A percentile compares a stretch with the other conserved stretches of the same genome.
Conservation (phyloP, 495 filamentous ascomycete species). For the Aspergillus conjunctus region DNA sequence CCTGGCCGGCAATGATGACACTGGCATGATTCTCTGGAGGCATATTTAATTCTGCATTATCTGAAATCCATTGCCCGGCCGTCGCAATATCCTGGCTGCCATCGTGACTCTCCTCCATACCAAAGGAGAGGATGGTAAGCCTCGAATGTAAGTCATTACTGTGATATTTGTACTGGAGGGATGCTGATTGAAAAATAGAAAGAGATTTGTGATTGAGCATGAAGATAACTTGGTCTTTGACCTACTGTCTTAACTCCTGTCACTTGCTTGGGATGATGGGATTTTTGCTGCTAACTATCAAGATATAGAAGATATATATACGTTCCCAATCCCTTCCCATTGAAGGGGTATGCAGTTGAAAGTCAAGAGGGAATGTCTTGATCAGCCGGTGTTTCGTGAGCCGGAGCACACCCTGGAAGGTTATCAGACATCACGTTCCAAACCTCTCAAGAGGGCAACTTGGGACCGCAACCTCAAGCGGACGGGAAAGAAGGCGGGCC, state of each 20-base stretch:
- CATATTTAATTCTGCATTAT: constrained; percentile 7
- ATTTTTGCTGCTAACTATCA: constrained; percentile 16
- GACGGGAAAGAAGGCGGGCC: constrained; percentile 10
- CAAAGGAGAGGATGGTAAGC: constrained; percentile 5
- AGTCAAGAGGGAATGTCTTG: constrained; percentile 14
- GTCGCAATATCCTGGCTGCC: background rate
- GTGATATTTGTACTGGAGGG: too few relatives aligned
- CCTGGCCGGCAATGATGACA: constrained; percentile 2
- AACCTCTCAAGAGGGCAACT: constrained; percentile 15
- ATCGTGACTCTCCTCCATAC: constrained; percentile 6
- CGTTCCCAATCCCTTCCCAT: constrained; percentile 14
- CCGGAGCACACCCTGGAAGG: constrained; percentile 8
- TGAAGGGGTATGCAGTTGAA: constrained; percentile 17
- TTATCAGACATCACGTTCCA: constrained; percentile 7
- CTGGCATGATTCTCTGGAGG: constrained; percentile 3
- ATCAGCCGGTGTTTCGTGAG: constrained; percentile 19
- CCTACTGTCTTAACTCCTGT: constrained; percentile 16
- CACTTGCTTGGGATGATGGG: constrained; percentile 11
- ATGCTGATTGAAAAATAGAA: background rate
- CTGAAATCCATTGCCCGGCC: background rate
- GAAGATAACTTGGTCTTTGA: constrained; percentile 18
- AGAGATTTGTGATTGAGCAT: constrained; percentile 22
- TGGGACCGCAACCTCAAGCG: constrained; percentile 19
- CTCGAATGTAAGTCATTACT: constrained; percentile 3
- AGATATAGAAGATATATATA: constrained; percentile 18